These are phyloP conservation scores for Apiospora malaysiana DNA, from an alignment of 2,329 filamentous ascomycete species.

Conservation along the genomic window DNA sequence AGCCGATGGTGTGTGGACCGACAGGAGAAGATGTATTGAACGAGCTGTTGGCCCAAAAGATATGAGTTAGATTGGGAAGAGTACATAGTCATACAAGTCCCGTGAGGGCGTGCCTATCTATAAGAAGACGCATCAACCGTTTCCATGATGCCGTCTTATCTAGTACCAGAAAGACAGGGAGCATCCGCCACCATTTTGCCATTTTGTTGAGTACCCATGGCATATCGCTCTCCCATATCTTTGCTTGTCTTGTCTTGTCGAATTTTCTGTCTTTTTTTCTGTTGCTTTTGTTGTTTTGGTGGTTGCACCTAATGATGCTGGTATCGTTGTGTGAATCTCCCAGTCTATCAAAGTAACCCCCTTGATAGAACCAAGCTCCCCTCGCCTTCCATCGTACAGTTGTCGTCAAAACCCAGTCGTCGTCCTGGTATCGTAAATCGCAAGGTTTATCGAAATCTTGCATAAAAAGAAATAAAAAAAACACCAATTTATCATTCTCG, in stretches of 20 bases:
- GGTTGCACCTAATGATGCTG: not conserved
- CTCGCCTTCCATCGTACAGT: not conserved
- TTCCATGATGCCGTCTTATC: not conserved
- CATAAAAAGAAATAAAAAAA: not conserved
- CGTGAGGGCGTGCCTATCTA: conserved; percentile 12
- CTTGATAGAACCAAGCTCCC: not conserved
- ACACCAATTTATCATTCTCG: conserved; percentile 2
- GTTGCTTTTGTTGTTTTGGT: conserved; percentile 9
- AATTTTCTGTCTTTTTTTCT: conserved; percentile 6
- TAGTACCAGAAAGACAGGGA: not conserved
- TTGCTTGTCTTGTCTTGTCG: conserved; percentile 16
- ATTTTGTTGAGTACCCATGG: conserved; percentile 4
- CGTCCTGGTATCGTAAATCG: not conserved
- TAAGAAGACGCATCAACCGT: not conserved
- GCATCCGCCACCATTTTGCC: not conserved
- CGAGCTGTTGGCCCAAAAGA: conserved; percentile 16
- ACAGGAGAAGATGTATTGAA: conserved; percentile 12
- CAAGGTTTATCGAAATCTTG: not conserved
- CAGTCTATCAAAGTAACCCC: not conserved
- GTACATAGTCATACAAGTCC: conserved; percentile 11
- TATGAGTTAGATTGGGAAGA: conserved; percentile 9
- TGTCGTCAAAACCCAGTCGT: not conserved
- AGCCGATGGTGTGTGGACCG: conserved; percentile 9
- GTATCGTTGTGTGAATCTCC: not conserved
- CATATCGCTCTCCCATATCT: conserved; percentile 11